A percentile compares a stretch with the other conserved stretches of the same genome.
Evolutionary conservation across 2,329 filamentous ascomycete species (phyloP).

Genomic region (Aspergillus arachidicola): DNA sequence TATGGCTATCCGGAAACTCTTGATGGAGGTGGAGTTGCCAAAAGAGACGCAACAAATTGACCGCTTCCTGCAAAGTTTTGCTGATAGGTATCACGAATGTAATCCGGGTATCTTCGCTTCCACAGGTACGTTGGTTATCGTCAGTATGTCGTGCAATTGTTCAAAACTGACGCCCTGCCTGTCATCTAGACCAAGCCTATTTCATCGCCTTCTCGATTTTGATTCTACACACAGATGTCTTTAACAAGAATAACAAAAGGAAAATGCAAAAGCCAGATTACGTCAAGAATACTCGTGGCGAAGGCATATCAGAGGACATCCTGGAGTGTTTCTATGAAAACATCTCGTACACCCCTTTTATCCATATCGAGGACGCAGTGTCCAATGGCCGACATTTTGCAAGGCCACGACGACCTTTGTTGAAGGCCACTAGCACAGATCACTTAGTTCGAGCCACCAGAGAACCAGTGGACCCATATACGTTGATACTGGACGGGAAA

Average conservation of each 20-base stretch:
- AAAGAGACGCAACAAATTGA: conserved; percentile 99
- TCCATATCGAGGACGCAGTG: conserved; percentile 91
- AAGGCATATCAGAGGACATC: conserved; percentile 91
- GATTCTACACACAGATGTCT: conserved; percentile 96
- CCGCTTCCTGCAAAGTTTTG: conserved; percentile 88
- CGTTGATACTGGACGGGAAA: conserved; percentile 86
- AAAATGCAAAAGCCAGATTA: conserved; percentile 98
- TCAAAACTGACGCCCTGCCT: neutral
- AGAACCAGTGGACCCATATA: conserved; percentile 94
- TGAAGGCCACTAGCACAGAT: conserved; percentile 67
- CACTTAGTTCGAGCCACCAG: conserved; percentile 66
- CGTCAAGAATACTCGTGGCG: conserved; percentile 88
- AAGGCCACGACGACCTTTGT: conserved; percentile 71
- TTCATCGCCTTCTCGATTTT: conserved; percentile 96
- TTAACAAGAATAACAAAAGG: conserved; percentile 99
- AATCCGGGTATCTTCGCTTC: conserved; percentile 93
- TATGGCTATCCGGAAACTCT: conserved; percentile 91
- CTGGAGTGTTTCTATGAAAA: conserved; percentile 98
- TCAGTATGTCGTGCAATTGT: too few relatives aligned
- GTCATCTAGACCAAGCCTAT: conserved; percentile 77
- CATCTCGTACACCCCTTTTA: conserved; percentile 96
- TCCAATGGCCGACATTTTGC: conserved; percentile 69
- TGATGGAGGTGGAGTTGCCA: conserved; percentile 95
- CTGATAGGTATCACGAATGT: conserved; percentile 96
- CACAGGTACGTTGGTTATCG: conserved; percentile 52